Percentiles rank a stretch among this genome's conserved stretches.
Conservation (phyloP, 2,329 filamentous ascomycete genomes). For the Trichoderma atroviride region DNA sequence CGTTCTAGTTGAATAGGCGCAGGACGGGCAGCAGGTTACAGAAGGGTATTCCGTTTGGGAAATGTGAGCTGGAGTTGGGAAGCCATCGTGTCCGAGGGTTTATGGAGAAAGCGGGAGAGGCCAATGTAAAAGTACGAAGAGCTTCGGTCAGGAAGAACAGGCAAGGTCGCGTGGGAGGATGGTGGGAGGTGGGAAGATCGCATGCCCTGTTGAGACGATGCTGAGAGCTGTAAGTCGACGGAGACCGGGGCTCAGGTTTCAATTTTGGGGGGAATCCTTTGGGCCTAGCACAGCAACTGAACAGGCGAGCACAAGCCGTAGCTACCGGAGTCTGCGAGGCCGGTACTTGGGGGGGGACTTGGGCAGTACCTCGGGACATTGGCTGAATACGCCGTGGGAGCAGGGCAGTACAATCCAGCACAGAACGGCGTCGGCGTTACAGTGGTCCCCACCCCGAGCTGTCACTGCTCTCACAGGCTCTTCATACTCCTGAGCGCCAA, state of each 20-base stretch:
- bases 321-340: not conserved
- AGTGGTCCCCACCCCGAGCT: not conserved
- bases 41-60: constrained; percentile 30
- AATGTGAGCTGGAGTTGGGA: constrained; percentile 30
- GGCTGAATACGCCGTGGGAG: not conserved
- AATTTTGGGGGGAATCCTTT: not conserved
- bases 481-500: not conserved
- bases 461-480: not conserved
- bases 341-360: not conserved
- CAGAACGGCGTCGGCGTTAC: not conserved
- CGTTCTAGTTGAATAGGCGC: constrained; percentile 11
- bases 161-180: constrained; percentile 28
- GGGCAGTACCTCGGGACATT: not conserved
- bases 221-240: not conserved
- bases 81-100: constrained; percentile 31
- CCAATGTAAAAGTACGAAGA: constrained; percentile 7
- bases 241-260: constrained; percentile 1
- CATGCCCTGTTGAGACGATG: constrained; percentile 12
- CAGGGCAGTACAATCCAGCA: not conserved
- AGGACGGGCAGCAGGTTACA: constrained; percentile 28
- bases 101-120: constrained; percentile 15
- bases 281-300: not conserved
- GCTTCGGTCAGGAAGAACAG: constrained; percentile 27
- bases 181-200: constrained; percentile 23
- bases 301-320: not conserved